phyloP scores from a whole-genome alignment of 2,329 filamentous ascomycete genomes.

The Fusarium sp. region DNA sequence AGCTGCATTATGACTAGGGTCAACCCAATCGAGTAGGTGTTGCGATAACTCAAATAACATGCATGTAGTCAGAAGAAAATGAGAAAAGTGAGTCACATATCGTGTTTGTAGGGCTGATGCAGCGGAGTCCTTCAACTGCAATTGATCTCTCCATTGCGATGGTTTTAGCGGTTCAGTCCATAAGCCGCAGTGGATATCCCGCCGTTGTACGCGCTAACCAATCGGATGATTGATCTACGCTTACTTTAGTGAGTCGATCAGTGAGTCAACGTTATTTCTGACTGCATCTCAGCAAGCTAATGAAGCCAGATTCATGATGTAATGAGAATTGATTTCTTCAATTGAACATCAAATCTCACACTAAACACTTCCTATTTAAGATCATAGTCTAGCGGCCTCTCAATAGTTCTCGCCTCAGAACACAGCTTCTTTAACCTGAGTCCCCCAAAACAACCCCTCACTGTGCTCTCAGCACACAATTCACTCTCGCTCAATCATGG shows the following conservation, averaged over 20 bases:
- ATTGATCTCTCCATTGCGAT: not conserved
- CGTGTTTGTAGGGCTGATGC: not conserved
- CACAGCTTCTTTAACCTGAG: not conserved
- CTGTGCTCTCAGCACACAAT: not conserved
- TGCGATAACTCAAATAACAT: too few relatives aligned
- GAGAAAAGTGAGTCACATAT: not conserved
- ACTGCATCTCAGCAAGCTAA: not conserved
- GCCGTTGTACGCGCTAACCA: not conserved
- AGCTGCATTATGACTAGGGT: not conserved
- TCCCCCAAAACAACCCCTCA: not conserved
- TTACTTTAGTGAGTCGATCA: not conserved
- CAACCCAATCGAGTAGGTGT: not conserved
- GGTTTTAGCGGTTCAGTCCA: not conserved
- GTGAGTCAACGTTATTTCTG: not conserved
- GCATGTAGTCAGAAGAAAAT: too few relatives aligned
- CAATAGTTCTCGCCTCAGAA: not conserved
- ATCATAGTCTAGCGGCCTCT: accelerated
- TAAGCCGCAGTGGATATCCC: not conserved
- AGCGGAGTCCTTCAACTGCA: not conserved
- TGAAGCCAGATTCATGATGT: not conserved
- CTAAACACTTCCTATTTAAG: not conserved
- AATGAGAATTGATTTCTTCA: not conserved
- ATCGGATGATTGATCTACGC: not conserved
- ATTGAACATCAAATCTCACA: too few relatives aligned
- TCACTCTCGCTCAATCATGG: not conserved